Percentiles rank a stretch among this genome's conserved stretches.
Conservation (phyloP, 352 stramenopile genomes). For the Globisporangium orthogonon region DNA sequence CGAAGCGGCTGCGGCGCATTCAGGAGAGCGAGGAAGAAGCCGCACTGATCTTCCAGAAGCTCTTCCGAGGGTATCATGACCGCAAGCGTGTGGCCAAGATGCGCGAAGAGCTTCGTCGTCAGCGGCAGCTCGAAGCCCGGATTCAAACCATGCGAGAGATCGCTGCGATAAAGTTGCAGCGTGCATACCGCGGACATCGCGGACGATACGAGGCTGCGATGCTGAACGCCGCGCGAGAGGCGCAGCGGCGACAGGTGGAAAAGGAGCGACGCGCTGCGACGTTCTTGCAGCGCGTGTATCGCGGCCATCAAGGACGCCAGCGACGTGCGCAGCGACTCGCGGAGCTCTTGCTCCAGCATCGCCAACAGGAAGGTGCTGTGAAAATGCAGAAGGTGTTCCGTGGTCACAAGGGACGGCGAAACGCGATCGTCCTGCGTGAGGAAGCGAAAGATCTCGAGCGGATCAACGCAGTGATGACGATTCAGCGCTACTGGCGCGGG, state of each 20-base stretch:
- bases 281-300: slow-evolving; percentile 76
- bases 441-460: slow-evolving; percentile 31
- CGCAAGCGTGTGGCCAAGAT: slow-evolving; percentile 35
- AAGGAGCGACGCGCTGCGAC: slow-evolving; percentile 32
- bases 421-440: slow-evolving; percentile 27
- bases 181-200: slow-evolving; percentile 54
- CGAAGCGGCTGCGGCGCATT: slow-evolving; percentile 47
- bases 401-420: slow-evolving; percentile 38
- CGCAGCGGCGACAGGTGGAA: slow-evolving; percentile 32
- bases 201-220: slow-evolving; percentile 45
- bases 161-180: slow-evolving; percentile 64
- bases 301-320: slow-evolving; percentile 52
- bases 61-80: slow-evolving; percentile 60
- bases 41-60: slow-evolving; percentile 67
- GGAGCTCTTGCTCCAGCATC: slow-evolving; percentile 40
- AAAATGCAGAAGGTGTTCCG: slow-evolving; percentile 71
- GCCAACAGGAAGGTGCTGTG: slow-evolving; percentile 38
- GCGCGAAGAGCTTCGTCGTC: slow-evolving; percentile 31
- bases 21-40: slow-evolving; percentile 48
- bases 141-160: slow-evolving; percentile 53
- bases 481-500: slow-evolving; percentile 73
- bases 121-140: slow-evolving; percentile 44
- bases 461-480: slow-evolving; percentile 56
- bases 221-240: slow-evolving; percentile 38
- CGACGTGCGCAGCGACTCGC: slow-evolving; percentile 34